A percentile compares a stretch with the other conserved stretches of the same genome.
phyloP scores from a whole-genome alignment of 345 rosid species.

The Chamaenerion angustifolium region DNA sequence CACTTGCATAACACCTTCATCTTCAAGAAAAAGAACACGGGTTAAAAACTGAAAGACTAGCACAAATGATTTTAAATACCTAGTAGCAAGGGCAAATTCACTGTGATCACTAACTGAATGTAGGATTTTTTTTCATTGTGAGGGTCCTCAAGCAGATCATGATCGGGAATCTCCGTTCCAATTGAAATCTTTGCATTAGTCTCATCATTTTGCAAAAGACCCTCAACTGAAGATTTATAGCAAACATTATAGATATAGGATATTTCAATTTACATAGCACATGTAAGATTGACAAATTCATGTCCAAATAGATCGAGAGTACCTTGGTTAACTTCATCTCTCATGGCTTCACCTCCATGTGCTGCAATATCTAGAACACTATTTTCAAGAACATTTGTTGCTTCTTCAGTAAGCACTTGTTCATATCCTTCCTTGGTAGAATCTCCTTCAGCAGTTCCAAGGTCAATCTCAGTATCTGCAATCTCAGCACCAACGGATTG shows the following conservation, averaged over 20 bases:
- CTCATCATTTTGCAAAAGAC: constrained; percentile 37
- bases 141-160: constrained; percentile 40
- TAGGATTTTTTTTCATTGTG: constrained; percentile 17
- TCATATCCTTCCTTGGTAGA: no score
- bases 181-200: constrained; percentile 57
- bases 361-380: constrained; percentile 13
- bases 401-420: no score
- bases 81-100: no score
- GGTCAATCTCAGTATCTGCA: background rate
- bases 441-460: background rate
- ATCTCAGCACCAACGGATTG: background rate
- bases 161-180: constrained; percentile 86
- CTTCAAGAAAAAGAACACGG: no score
- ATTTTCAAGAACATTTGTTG: background rate
- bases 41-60: no score
- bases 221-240: constrained; percentile 22
- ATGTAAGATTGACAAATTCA: no score
- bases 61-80: no score
- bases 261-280: no score
- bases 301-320: constrained; percentile 1
- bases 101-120: constrained; percentile 4
- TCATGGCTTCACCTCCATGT: constrained; percentile 8
- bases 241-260: background rate
- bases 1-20: constrained; percentile 16
- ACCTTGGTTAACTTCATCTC: constrained; percentile 30